Conservation (phyloP, 2,329 filamentous ascomycete species). For the Zasmidium citrigriseum region DNA sequence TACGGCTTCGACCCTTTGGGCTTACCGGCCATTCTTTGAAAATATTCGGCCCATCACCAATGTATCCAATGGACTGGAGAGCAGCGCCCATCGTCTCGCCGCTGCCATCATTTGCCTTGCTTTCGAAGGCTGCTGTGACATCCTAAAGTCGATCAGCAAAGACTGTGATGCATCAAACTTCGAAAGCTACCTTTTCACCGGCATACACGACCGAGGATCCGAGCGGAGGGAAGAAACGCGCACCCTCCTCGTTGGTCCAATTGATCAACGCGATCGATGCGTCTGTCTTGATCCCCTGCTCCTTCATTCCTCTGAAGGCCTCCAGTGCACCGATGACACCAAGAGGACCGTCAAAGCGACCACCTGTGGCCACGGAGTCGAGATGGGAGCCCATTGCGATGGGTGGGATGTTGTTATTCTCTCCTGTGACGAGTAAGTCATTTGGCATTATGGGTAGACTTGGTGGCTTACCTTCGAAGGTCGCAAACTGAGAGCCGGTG, state of each 20-base stretch:
- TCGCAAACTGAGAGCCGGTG: conserved; percentile 28
- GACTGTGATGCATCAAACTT: not conserved
- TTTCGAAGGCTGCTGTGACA: conserved; percentile 31
- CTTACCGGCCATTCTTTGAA: conserved; percentile 23
- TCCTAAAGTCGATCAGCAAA: conserved; percentile 1
- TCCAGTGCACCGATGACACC: conserved; percentile 22
- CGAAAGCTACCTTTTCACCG: conserved; percentile 12
- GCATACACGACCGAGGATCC: conserved; percentile 26
- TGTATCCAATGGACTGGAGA: conserved; percentile 35
- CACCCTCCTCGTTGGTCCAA: conserved; percentile 32
- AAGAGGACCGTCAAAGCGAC: conserved; percentile 21
- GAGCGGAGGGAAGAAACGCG: conserved; percentile 21
- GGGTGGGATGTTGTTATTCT: conserved; percentile 24
- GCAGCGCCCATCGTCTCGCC: conserved; percentile 30
- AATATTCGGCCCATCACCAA: conserved; percentile 29
- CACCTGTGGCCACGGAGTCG: conserved; percentile 20
- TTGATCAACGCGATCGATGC: conserved; percentile 29
- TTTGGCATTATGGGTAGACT: too few species aligned
- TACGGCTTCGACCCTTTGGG: too few species aligned
- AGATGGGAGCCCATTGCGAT: conserved; percentile 30
- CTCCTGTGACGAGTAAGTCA: not conserved
- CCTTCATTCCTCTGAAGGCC: conserved; percentile 29
- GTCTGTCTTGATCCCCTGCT: conserved; percentile 30
- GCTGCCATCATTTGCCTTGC: conserved; percentile 18
- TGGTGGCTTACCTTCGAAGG: conserved; percentile 16